Evolutionary conservation across 2,329 filamentous ascomycete genomes (phyloP), one percentile per base, ranked within the genome.

Genomic region (Penicillium vulpinum): DNA sequence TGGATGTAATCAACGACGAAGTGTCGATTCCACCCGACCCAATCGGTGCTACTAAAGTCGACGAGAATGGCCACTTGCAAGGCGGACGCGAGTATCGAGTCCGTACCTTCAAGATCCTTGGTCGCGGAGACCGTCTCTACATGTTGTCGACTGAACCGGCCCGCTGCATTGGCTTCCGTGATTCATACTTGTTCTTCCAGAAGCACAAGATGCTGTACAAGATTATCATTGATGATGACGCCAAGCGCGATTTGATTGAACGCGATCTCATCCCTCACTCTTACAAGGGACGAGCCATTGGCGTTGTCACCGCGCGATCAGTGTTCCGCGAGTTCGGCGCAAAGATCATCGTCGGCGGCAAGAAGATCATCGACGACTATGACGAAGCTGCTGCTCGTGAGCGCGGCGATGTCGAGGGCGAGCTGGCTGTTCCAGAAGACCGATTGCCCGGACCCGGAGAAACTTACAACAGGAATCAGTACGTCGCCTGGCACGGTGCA

Each of bases 121-220:
- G 91, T 53, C 86, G 92, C 62, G 92, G 89, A 36, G 85, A 93
- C 48, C 82, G 92, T 54, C 85, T 96, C 11, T 99, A 99, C 84
- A 99, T 99, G 94, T 79, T 99, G 76, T 97, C 94, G 3, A 99
- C 94, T 5, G 94, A 99, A 72, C 95, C 94, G 5, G 94, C 94
- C 24, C 89, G 94, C 63, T 97, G 94, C 69, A 92, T 96, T 54
- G 94, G 94, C 16, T 99, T 99, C 82, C 85, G 94, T 65, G 94
- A 99, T 80, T 97, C 92, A 62, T 99, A 99, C 71, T 85, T 99
- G 26, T 97, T 99, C 82, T 99, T 99, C 81, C 95, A 94, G 62
- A 99, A 97, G 77, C 94, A 99, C 77, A 90, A 90, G 72, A 88
- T 92, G 69, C 88, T 99, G 15, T 94, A 92, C 84, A 99, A 99